Percentiles rank a stretch among this genome's conserved stretches.
Conservation (phyloP, 345 rosid species). For the Geranium brycei region DNA sequence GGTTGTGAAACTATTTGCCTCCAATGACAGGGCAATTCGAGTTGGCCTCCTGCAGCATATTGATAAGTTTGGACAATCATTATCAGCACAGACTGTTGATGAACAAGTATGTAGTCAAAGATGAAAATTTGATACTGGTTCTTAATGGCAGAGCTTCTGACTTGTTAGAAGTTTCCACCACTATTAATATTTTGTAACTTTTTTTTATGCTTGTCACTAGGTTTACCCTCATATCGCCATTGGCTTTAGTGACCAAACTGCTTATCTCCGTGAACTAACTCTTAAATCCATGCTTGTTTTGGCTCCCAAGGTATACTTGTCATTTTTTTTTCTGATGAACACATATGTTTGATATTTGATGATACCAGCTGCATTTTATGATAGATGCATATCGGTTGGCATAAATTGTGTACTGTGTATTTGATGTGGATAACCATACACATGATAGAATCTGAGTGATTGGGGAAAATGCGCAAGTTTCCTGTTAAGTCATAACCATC, state of each 20-base stretch:
- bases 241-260: conserved; percentile 85
- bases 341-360: conserved; percentile 1
- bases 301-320: conserved; percentile 70
- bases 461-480: background rate
- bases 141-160: conserved; percentile 3
- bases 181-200: background rate
- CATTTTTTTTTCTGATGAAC: background rate
- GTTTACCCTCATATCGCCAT: conserved; percentile 87
- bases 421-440: background rate
- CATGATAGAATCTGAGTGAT: background rate
- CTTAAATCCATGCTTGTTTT: conserved; percentile 94
- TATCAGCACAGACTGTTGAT: conserved; percentile 76
- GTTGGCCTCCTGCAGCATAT: conserved; percentile 91
- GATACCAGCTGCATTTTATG: background rate
- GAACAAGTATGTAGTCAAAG: conserved; percentile 58
- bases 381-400: too few relatives aligned
- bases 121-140: background rate
- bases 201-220: conserved; percentile 26
- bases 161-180: conserved; percentile 1
- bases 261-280: conserved; percentile 91
- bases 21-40: conserved; percentile 89
- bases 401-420: background rate
- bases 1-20: conserved; percentile 73
- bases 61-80: conserved; percentile 89
- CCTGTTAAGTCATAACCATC: background rate